phyloP scores from a whole-genome alignment of 345 rosid species.

The Eutrema heterophyllum region DNA sequence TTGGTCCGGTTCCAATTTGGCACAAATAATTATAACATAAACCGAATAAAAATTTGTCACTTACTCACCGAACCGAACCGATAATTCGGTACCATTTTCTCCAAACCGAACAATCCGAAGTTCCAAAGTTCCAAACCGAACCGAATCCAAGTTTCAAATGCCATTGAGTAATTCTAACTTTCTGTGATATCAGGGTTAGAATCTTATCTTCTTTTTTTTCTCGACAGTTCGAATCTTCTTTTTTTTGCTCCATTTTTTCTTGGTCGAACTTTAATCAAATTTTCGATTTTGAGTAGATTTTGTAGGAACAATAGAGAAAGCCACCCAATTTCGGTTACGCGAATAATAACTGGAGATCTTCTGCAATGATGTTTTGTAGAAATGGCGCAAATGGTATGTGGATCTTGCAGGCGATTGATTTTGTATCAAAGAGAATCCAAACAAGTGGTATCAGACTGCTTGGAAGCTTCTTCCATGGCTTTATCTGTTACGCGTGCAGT shows the following conservation, averaged over 20 bases:
- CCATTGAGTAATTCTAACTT: too few relatives aligned
- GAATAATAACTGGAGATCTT: constrained; percentile 3
- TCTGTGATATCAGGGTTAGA: background rate
- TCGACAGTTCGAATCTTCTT: background rate
- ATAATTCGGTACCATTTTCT: too few relatives aligned
- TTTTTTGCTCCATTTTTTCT: background rate
- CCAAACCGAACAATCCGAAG: background rate
- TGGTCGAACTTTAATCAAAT: background rate
- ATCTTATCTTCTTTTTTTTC: background rate
- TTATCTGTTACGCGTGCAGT: background rate
- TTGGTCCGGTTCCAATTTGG: too few relatives aligned
- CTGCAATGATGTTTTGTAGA: constrained; percentile 11
- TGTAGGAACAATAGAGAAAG: background rate
- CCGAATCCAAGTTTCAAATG: background rate
- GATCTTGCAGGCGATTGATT: constrained; percentile 74
- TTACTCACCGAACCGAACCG: too few relatives aligned
- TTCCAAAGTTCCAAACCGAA: background rate
- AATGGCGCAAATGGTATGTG: constrained; percentile 57
- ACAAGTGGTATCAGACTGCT: constrained; percentile 58
- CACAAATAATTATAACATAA: too few relatives aligned
- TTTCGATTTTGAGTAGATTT: background rate
- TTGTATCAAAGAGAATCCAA: constrained; percentile 59
- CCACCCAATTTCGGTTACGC: background rate
- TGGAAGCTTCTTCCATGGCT: constrained; percentile 47
- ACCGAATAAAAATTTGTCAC: too few relatives aligned